Percentiles rank a stretch among this genome's conserved stretches.
Conservation (phyloP, 1,139 yeast genomes). For the Geotrichum restrictum region DNA sequence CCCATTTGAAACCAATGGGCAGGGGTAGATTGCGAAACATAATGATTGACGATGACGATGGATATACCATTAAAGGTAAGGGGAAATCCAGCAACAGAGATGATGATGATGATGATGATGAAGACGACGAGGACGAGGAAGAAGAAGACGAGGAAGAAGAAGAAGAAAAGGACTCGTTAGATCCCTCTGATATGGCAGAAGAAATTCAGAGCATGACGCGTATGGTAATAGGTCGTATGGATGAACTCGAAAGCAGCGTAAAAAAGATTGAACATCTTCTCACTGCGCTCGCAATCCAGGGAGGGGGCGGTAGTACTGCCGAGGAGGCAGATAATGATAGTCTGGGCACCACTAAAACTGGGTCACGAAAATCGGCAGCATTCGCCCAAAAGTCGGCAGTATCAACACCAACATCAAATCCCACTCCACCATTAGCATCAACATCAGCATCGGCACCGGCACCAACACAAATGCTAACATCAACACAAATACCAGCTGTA, state of each 20-base stretch:
- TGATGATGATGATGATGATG: slow-evolving; percentile 1
- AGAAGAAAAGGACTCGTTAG: slow-evolving; percentile 18
- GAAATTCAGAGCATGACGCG: slow-evolving; percentile 23
- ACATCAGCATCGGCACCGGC: too few relatives aligned
- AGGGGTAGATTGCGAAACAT: background rate
- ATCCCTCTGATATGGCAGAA: slow-evolving; percentile 3
- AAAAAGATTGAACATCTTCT: slow-evolving; percentile 25
- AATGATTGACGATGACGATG: background rate
- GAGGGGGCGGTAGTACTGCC: background rate
- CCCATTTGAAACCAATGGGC: background rate
- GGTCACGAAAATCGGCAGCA: background rate
- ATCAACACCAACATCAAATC: too few relatives aligned
- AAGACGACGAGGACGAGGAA: slow-evolving; percentile 12
- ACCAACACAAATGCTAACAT: too few relatives aligned
- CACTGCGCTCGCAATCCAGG: background rate
- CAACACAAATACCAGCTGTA: background rate
- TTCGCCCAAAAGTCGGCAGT: too few relatives aligned
- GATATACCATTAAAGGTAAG: background rate
- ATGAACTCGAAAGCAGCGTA: slow-evolving; percentile 24
- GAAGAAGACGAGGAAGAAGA: slow-evolving; percentile 22
- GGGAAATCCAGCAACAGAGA: background rate
- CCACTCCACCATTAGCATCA: too few relatives aligned
- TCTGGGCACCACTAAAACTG: too few relatives aligned
- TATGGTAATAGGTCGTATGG: slow-evolving; percentile 25
- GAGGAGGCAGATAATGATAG: too few relatives aligned